These are phyloP conservation scores for Aspergillus sergii DNA, from an alignment of 2,329 filamentous ascomycete species.

Conservation along the genomic window DNA sequence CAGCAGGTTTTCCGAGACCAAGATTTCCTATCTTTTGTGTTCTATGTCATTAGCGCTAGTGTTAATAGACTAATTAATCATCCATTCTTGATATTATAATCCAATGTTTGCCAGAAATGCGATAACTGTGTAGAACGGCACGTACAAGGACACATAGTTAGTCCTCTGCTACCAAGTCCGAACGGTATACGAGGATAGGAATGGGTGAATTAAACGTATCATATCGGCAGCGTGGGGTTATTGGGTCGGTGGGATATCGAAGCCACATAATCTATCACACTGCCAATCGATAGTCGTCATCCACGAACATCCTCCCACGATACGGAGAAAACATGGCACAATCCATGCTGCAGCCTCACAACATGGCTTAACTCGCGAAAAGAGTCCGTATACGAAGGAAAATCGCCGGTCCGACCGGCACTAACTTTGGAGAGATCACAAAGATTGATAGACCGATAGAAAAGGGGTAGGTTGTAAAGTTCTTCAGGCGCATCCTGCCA, in stretches of 20 bases:
- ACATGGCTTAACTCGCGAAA: neutral
- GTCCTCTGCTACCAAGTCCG: too few relatives aligned
- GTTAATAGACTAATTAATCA: neutral
- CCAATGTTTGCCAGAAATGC: too few relatives aligned
- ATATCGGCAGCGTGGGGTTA: neutral
- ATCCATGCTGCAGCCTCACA: neutral
- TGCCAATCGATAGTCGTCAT: neutral
- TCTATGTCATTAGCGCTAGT: neutral
- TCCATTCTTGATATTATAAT: neutral
- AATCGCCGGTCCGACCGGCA: neutral
- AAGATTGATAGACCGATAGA: neutral
- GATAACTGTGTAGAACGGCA: neutral
- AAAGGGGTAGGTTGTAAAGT: neutral
- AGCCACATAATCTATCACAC: neutral
- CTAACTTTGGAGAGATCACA: neutral
- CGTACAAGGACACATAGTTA: neutral
- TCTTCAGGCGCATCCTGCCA: neutral
- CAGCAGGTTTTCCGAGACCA: neutral
- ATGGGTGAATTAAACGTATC: neutral
- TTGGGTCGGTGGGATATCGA: neutral
- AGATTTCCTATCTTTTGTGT: rapidly evolving
- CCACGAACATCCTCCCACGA: neutral
- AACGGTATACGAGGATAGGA: neutral
- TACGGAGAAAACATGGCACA: neutral
- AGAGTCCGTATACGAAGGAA: neutral